Conservation (phyloP, 2,329 filamentous ascomycete species). For the Xylariaceae sp. region DNA sequence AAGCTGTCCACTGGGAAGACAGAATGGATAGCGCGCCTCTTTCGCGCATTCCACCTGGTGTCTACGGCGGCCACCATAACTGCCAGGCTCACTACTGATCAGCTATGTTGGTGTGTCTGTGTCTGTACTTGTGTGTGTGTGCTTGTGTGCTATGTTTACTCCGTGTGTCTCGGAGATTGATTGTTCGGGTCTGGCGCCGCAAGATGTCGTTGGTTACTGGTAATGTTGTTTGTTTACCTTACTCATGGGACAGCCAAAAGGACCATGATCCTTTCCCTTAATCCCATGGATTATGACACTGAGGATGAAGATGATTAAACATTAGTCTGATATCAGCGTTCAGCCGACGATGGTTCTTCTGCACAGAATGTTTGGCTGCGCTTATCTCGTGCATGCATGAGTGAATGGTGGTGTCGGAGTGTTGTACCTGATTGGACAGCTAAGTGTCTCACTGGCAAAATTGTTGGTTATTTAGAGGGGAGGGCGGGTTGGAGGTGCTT, state of each 20-base stretch:
- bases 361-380: too few species aligned
- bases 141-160: background rate
- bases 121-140: background rate
- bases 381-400: too few species aligned
- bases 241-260: too few species aligned
- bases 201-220: too few species aligned
- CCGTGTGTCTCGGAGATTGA: too few species aligned
- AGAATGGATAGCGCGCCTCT: conserved; percentile 49
- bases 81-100: background rate
- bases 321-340: too few species aligned
- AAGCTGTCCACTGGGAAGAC: conserved; percentile 50
- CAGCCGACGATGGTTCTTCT: too few species aligned
- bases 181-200: too few species aligned
- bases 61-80: conserved; percentile 29
- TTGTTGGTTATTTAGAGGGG: background rate
- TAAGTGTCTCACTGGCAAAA: conserved; percentile 6
- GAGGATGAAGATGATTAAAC: too few species aligned
- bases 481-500: background rate
- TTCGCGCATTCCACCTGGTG: conserved; percentile 44
- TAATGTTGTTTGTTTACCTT: too few species aligned
- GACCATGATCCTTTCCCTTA: background rate
- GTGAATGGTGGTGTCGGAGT: background rate
- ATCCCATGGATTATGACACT: too few species aligned
- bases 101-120: background rate
- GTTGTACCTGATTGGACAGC: conserved; percentile 6